These are phyloP conservation scores for Schizochytrium sp. DNA, from an alignment of 108 stramenopile genomes.

Conservation along the genomic window DNA sequence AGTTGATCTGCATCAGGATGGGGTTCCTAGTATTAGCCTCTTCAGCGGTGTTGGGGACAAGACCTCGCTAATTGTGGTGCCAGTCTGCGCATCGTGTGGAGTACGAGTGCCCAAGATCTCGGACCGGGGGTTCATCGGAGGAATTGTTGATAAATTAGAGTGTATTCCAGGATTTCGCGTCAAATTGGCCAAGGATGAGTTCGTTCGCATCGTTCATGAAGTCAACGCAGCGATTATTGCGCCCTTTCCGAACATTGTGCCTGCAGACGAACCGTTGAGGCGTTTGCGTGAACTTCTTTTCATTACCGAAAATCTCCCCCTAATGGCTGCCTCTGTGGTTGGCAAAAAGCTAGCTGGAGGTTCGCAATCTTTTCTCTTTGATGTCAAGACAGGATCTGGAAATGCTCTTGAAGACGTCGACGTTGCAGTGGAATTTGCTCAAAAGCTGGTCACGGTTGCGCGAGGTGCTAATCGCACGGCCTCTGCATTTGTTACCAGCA, in stretches of 20 bases:
- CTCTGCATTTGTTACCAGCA: conserved; percentile 29
- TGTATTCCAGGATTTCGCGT: conserved; percentile 13
- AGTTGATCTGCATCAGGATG: not conserved
- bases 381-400: conserved; percentile 58
- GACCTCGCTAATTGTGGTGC: conserved; percentile 52
- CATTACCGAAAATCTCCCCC: conserved; percentile 6
- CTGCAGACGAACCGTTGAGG: not conserved
- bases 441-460: not conserved
- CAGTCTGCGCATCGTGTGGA: conserved; percentile 44
- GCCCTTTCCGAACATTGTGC: conserved; percentile 39
- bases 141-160: conserved; percentile 56
- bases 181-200: not conserved
- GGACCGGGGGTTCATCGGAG: conserved; percentile 42
- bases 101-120: conserved; percentile 54
- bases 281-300: not conserved
- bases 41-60: conserved; percentile 51
- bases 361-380: conserved; percentile 33
- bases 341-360: conserved; percentile 1
- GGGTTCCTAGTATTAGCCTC: conserved; percentile 1
- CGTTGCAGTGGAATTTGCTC: conserved; percentile 21
- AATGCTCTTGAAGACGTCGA: not conserved
- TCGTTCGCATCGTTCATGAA: not conserved
- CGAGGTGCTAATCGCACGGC: not conserved
- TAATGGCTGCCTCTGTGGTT: conserved; percentile 51
- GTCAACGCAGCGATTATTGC: conserved; percentile 16